These are phyloP conservation scores for Aspergillus ostianus DNA, from an alignment of 495 filamentous ascomycete genomes.

Conservation along the genomic window DNA sequence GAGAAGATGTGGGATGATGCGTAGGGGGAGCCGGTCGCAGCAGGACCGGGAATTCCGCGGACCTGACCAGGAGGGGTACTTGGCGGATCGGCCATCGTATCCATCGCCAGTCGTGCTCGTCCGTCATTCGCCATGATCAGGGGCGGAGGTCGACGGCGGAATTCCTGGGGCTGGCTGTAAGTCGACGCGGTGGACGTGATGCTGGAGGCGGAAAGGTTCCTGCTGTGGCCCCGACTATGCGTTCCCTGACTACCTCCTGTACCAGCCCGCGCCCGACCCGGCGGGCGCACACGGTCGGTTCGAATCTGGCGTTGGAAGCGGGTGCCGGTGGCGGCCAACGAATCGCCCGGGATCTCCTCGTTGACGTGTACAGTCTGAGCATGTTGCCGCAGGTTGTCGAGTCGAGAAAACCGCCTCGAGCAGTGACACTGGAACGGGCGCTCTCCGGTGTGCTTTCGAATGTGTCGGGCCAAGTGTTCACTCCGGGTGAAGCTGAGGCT, in stretches of 20 bases:
- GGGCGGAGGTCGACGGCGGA: constrained; percentile 72
- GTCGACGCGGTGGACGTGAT: constrained; percentile 73
- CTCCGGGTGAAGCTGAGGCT: constrained; percentile 94
- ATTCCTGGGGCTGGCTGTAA: constrained; percentile 59
- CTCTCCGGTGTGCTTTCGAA: constrained; percentile 97
- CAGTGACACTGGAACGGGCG: constrained; percentile 98
- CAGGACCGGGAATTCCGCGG: constrained; percentile 46
- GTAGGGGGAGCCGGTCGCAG: constrained; percentile 65
- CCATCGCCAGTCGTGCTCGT: constrained; percentile 59
- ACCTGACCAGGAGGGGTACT: constrained; percentile 49
- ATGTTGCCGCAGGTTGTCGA: constrained; percentile 95
- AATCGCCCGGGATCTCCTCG: constrained; percentile 92
- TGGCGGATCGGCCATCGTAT: constrained; percentile 52
- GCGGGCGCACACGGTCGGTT: constrained; percentile 76
- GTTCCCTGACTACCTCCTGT: constrained; percentile 68
- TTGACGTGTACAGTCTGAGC: constrained; percentile 98
- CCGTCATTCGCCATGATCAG: constrained; percentile 79
- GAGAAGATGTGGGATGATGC: constrained; percentile 62
- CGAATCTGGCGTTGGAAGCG: constrained; percentile 92
- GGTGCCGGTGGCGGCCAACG: constrained; percentile 89
- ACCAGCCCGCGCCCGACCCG: constrained; percentile 67
- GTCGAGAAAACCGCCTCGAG: constrained; percentile 87
- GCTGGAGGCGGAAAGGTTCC: constrained; percentile 84
- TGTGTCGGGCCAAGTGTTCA: constrained; percentile 92
- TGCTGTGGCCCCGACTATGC: constrained; percentile 71